These are phyloP conservation scores for Schizonepeta tenuifolia DNA, from an alignment of 257 asterid species.

Conservation along the genomic window DNA sequence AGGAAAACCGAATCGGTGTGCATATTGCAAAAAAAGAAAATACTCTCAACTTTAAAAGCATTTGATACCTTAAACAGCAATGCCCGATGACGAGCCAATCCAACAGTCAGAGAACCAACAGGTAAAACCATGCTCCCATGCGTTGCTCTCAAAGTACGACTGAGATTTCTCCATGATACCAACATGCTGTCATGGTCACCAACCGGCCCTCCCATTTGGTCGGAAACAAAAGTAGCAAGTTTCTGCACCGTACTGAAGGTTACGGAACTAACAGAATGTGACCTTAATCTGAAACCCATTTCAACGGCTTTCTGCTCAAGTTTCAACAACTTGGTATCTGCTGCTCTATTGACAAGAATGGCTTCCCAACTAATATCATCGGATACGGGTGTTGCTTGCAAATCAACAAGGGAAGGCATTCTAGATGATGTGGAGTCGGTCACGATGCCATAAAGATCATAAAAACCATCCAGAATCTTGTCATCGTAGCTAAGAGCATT, in stretches of 20 bases:
- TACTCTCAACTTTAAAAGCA: conserved; percentile 25
- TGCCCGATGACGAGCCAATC: conserved; percentile 99
- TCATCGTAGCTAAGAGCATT: conserved; percentile 94
- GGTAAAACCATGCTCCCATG: conserved; percentile 96
- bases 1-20: not conserved
- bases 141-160: conserved; percentile 58
- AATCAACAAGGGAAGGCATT: conserved; percentile 94
- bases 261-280: conserved; percentile 44
- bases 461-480: conserved; percentile 95
- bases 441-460: conserved; percentile 80
- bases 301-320: conserved; percentile 81
- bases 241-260: conserved; percentile 59
- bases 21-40: not conserved
- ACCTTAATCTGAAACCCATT: conserved; percentile 59
- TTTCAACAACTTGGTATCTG: conserved; percentile 75
- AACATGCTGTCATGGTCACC: conserved; percentile 80
- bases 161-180: conserved; percentile 77
- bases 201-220: conserved; percentile 97
- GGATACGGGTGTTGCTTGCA: conserved; percentile 80
- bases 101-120: conserved; percentile 85
- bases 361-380: conserved; percentile 87
- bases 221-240: conserved; percentile 80
- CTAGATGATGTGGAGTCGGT: conserved; percentile 67
- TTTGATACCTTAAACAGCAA: conserved; percentile 80
- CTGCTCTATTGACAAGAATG: conserved; percentile 74